phyloP scores from a whole-genome alignment of 1,284 basidiomycete genomes.

The Apiotrichum gracile region DNA sequence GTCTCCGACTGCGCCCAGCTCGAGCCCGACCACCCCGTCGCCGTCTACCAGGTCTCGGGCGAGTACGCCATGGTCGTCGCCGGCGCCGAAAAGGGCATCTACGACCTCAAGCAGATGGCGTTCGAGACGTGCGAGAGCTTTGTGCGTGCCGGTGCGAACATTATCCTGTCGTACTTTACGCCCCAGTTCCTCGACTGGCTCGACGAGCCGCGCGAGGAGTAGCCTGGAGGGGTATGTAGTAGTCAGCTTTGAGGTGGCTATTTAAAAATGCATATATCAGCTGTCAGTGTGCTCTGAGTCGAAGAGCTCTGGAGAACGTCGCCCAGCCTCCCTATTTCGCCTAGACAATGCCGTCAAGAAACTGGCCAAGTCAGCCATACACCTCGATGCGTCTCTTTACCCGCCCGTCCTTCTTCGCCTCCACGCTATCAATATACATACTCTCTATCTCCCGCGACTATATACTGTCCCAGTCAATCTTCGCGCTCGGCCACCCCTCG shows the following conservation, averaged over 20 bases:
- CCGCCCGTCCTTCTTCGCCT: too few species aligned
- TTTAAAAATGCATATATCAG: not conserved
- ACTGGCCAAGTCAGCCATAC: too few species aligned
- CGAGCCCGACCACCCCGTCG: constrained; percentile 78
- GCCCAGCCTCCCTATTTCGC: too few species aligned
- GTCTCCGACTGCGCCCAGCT: constrained; percentile 80
- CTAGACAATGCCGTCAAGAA: not conserved
- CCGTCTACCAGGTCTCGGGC: constrained; percentile 93
- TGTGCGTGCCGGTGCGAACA: constrained; percentile 82
- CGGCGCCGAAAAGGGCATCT: constrained; percentile 86
- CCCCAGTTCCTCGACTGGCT: constrained; percentile 93
- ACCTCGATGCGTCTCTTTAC: too few species aligned
- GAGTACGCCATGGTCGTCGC: constrained; percentile 97
- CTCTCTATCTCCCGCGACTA: too few species aligned
- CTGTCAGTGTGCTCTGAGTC: too few species aligned
- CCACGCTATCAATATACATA: too few species aligned
- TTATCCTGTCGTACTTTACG: constrained; percentile 92
- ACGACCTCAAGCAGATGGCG: constrained; percentile 85
- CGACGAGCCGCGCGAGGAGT: constrained; percentile 43
- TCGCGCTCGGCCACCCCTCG: constrained; percentile 33
- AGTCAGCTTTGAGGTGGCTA: not conserved
- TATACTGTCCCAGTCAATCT: constrained; percentile 31
- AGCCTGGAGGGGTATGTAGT: not conserved
- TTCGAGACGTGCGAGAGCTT: constrained; percentile 87
- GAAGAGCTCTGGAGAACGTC: too few species aligned